Evolutionary conservation across 2,329 filamentous ascomycete species (phyloP).

Genomic region (Stachybotrys echinatus): DNA sequence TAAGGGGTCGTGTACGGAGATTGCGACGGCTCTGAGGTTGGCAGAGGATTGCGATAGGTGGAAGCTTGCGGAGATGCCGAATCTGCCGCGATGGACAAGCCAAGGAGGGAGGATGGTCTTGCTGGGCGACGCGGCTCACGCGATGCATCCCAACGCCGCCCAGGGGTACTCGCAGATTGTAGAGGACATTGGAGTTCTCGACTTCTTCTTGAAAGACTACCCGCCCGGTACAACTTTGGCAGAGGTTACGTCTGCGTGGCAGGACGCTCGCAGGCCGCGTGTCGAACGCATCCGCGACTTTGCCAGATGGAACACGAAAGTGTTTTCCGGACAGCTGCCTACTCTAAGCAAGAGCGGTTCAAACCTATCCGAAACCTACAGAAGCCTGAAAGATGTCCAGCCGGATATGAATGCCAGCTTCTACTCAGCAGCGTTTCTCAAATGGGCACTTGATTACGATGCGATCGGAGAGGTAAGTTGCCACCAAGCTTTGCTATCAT

Average conservation of each 20-base stretch:
- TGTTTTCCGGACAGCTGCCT: background rate
- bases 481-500: background rate
- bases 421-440: constrained; percentile 5
- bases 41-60: constrained; percentile 12
- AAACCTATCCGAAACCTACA: background rate
- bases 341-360: background rate
- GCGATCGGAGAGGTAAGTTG: constrained; percentile 10
- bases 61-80: constrained; percentile 13
- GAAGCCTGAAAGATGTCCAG: constrained; percentile 2
- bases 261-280: constrained; percentile 12
- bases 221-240: background rate
- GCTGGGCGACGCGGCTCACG: constrained; percentile 13
- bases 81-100: constrained; percentile 14
- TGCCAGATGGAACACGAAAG: constrained; percentile 8
- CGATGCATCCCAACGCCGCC: constrained; percentile 8
- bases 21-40: constrained; percentile 7
- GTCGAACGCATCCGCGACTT: constrained; percentile 12
- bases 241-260: constrained; percentile 7
- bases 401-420: constrained; percentile 5
- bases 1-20: constrained; percentile 7
- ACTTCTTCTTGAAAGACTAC: background rate
- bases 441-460: constrained; percentile 10
- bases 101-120: constrained; percentile 9
- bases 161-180: constrained; percentile 7
- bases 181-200: constrained; percentile 7